Evolutionary conservation across 2,329 filamentous ascomycete genomes (phyloP).

Genomic region (Talaromyces sp.): DNA sequence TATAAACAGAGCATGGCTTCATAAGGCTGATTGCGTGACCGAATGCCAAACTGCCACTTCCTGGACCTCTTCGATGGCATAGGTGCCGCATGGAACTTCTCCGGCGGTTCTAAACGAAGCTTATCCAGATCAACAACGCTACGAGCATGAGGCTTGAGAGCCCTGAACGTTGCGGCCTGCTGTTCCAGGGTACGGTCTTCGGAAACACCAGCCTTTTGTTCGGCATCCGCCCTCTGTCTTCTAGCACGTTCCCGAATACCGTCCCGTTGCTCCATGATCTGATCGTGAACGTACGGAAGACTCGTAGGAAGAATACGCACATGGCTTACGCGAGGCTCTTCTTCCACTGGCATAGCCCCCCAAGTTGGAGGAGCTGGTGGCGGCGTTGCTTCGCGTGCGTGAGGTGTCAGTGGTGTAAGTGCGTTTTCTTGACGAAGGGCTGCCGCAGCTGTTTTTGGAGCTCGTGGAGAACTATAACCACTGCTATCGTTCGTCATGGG

Average conservation of each 20-base stretch:
- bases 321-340: constrained; percentile 68
- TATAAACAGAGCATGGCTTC: constrained; percentile 96
- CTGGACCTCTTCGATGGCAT: constrained; percentile 63
- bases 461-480: constrained; percentile 23
- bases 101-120: constrained; percentile 57
- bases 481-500: constrained; percentile 32
- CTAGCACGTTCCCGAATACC: constrained; percentile 29
- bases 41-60: constrained; percentile 97
- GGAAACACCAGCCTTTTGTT: constrained; percentile 22
- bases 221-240: constrained; percentile 50
- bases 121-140: constrained; percentile 66
- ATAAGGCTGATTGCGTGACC: constrained; percentile 87
- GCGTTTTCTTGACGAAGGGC: constrained; percentile 24
- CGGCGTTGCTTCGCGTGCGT: constrained; percentile 30
- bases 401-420: constrained; percentile 25
- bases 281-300: constrained; percentile 83
- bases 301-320: constrained; percentile 90
- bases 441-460: constrained; percentile 23
- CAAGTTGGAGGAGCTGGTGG: constrained; percentile 27
- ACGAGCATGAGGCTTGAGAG: constrained; percentile 81
- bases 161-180: constrained; percentile 74
- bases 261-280: constrained; percentile 69
- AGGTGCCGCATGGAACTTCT: constrained; percentile 49
- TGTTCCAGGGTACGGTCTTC: constrained; percentile 58
- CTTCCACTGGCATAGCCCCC: constrained; percentile 37